Conservation (phyloP, 257 asterid genomes). For the Solanum dulcamara region DNA sequence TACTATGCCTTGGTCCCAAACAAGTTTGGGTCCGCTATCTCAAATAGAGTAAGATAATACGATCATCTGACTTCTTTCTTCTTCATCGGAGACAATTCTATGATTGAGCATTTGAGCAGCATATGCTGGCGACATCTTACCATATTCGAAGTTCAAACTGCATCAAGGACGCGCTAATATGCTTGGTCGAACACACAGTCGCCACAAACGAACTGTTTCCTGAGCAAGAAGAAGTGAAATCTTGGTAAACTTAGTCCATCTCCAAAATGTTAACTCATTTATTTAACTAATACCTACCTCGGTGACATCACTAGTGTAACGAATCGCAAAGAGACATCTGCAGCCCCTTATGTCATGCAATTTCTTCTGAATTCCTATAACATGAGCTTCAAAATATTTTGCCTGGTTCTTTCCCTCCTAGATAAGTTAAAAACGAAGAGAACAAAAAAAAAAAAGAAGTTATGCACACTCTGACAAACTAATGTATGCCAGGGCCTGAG, state of each 20-base stretch:
- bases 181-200: conserved; percentile 69
- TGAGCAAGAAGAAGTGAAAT: conserved; percentile 9
- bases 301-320: conserved; percentile 44
- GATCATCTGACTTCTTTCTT: not conserved
- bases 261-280: not conserved
- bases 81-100: not conserved
- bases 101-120: not conserved
- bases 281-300: conserved; percentile 31
- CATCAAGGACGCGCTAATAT: conserved; percentile 1
- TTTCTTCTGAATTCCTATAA: conserved; percentile 52
- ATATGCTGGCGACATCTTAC: not conserved
- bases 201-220: conserved; percentile 75
- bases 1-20: not conserved
- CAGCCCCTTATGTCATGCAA: conserved; percentile 92
- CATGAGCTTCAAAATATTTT: conserved; percentile 69
- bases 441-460: not conserved
- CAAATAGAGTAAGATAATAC: not conserved
- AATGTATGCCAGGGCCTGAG: not conserved
- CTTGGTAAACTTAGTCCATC: not conserved
- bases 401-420: conserved; percentile 70
- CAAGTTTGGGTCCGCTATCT: not conserved
- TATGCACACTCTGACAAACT: not conserved
- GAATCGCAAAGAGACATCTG: conserved; percentile 71
- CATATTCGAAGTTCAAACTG: not conserved
- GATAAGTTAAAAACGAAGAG: not conserved